These are phyloP conservation scores for Candolleomyces efflorescens DNA, from an alignment of 768 basidiomycete genomes.

Conservation along the genomic window DNA sequence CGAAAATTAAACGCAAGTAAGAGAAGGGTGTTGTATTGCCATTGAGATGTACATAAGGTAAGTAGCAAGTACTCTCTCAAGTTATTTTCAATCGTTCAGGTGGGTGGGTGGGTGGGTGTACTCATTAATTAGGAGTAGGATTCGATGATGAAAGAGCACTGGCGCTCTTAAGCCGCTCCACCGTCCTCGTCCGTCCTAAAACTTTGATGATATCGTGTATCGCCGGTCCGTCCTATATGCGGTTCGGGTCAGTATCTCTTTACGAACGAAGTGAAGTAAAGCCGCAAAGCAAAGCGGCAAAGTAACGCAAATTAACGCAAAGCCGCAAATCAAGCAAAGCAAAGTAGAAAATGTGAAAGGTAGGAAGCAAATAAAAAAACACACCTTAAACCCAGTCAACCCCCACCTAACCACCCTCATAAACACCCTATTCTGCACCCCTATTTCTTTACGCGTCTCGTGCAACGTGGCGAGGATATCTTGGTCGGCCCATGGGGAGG, in stretches of 20 bases:
- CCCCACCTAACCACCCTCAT: slow-evolving; percentile 76
- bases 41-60: too few relatives aligned
- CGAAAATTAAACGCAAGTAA: too few relatives aligned
- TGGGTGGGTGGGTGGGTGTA: too few relatives aligned
- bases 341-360: background rate
- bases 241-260: too few relatives aligned
- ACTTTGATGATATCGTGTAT: slow-evolving; percentile 41
- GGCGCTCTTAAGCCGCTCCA: slow-evolving; percentile 30
- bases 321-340: background rate
- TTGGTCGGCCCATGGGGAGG: slow-evolving; percentile 26
- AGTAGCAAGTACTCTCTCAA: too few relatives aligned
- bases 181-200: slow-evolving; percentile 38
- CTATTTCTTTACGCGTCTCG: slow-evolving; percentile 35
- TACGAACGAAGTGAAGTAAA: too few relatives aligned
- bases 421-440: slow-evolving; percentile 45
- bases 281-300: background rate
- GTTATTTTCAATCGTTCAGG: too few relatives aligned
- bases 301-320: too few relatives aligned
- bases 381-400: slow-evolving; percentile 81
- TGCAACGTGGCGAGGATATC: slow-evolving; percentile 32
- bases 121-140: too few relatives aligned
- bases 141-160: too few relatives aligned
- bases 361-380: slow-evolving; percentile 16
- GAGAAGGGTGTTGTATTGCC: too few relatives aligned
- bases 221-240: slow-evolving; percentile 43